Conservation (phyloP, 2,329 filamentous ascomycete genomes). For the Colletotrichum kahawae region DNA sequence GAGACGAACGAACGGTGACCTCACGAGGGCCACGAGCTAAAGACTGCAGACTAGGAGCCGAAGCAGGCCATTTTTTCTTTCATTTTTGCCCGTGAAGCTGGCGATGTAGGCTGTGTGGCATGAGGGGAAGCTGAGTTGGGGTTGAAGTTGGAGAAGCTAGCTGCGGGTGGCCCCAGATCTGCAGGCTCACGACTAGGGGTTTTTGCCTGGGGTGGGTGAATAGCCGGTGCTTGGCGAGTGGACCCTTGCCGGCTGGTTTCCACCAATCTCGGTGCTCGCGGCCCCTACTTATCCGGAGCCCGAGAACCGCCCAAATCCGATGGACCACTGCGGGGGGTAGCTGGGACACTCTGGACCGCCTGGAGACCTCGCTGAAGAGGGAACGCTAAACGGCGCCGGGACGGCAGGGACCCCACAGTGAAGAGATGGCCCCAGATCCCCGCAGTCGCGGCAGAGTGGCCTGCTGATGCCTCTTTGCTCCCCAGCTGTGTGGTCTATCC, state of each 20-base stretch:
- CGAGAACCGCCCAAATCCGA: conserved; percentile 21
- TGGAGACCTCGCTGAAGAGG: not conserved
- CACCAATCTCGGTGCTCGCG: conserved; percentile 3
- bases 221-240: conserved; percentile 11
- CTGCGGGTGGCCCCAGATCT: not conserved
- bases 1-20: not conserved
- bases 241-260: not conserved
- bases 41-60: not conserved
- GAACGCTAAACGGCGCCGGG: not conserved
- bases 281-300: conserved; percentile 15
- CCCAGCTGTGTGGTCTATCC: not conserved
- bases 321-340: not conserved
- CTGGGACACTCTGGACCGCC: not conserved
- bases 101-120: not conserved
- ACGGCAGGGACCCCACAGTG: not conserved
- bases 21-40: not conserved
- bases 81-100: conserved; percentile 11
- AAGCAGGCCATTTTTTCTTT: not conserved
- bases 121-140: conserved; percentile 14
- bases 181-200: not conserved
- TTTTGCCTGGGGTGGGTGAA: not conserved
- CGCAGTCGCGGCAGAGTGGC: not conserved
- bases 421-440: conserved; percentile 2
- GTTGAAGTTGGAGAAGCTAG: conserved; percentile 12
- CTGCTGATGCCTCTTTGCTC: conserved; percentile 1